Conservation (phyloP, 1,139 yeast genomes). For the Pichia sp. region DNA sequence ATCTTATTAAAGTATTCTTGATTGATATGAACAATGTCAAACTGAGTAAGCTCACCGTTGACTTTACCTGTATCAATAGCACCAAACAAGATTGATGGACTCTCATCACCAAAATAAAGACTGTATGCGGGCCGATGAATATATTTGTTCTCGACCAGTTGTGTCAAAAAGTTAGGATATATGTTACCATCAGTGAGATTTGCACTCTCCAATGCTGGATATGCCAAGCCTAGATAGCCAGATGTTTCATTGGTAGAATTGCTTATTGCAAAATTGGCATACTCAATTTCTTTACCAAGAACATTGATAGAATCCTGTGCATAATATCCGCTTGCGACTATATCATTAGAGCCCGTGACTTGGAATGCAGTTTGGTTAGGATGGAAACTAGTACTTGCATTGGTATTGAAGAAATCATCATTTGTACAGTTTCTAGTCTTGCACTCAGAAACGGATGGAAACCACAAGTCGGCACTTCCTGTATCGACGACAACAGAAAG, state of each 20-base stretch:
- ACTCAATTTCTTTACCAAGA: slow-evolving; percentile 32
- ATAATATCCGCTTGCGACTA: slow-evolving; percentile 52
- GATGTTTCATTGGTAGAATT: slow-evolving; percentile 37
- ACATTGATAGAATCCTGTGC: slow-evolving; percentile 44
- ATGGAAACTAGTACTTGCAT: slow-evolving; percentile 38
- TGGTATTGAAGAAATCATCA: slow-evolving; percentile 10
- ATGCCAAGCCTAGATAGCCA: slow-evolving; percentile 53
- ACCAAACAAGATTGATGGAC: slow-evolving; percentile 46
- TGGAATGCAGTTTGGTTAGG: slow-evolving; percentile 38
- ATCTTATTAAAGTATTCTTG: slow-evolving; percentile 26
- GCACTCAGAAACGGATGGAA: slow-evolving; percentile 18
- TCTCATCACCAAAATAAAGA: slow-evolving; percentile 32
- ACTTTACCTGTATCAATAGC: slow-evolving; percentile 37
- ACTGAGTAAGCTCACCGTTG: slow-evolving; percentile 28
- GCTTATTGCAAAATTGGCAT: slow-evolving; percentile 48
- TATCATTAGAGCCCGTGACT: slow-evolving; percentile 52
- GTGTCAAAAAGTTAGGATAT: slow-evolving; percentile 47
- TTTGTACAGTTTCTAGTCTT: not conserved
- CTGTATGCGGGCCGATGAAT: slow-evolving; percentile 46
- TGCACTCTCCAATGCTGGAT: slow-evolving; percentile 39
- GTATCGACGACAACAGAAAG: slow-evolving; percentile 51
- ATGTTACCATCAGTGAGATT: slow-evolving; percentile 13
- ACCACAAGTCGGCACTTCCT: slow-evolving; percentile 62
- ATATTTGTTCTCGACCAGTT: slow-evolving; percentile 41
- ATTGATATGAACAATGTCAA: slow-evolving; percentile 36